Conservation (phyloP, 306 rosid genomes). For the Sindora glabra region DNA sequence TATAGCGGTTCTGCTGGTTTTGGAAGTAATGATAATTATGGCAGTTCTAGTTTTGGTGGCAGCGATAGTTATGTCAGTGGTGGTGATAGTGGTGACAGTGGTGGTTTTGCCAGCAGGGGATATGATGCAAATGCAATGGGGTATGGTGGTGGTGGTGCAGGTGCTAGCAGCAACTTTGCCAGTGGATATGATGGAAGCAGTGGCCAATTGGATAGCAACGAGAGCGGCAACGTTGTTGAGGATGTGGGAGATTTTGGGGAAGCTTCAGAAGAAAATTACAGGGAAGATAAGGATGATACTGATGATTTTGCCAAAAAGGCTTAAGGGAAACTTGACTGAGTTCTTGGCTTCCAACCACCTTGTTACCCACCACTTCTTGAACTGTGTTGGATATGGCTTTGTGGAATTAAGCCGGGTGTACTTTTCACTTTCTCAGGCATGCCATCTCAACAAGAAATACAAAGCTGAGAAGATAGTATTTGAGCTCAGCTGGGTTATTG, state of each 20-base stretch:
- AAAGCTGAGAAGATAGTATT: conserved; percentile 1
- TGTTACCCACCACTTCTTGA: conserved; percentile 1
- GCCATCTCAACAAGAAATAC: conserved; percentile 15
- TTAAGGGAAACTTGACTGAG: conserved; percentile 23
- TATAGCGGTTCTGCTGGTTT: conserved; percentile 14
- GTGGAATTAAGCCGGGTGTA: conserved; percentile 12
- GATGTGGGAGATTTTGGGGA: conserved; percentile 23
- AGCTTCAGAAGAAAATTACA: conserved; percentile 32
- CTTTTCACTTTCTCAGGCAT: conserved; percentile 15
- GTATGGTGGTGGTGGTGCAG: conserved; percentile 10
- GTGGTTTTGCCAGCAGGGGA: conserved; percentile 8
- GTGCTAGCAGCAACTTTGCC: conserved; percentile 1
- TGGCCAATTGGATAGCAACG: conserved; percentile 25
- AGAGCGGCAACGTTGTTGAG: conserved; percentile 3
- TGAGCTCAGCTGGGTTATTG: not conserved
- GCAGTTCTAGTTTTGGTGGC: not conserved
- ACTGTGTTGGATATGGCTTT: conserved; percentile 11
- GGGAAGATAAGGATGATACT: conserved; percentile 37
- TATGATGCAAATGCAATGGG: too few species aligned
- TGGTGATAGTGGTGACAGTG: conserved; percentile 2
- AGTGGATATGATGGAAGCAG: conserved; percentile 19
- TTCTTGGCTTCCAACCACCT: conserved; percentile 4
- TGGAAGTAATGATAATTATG: not conserved
- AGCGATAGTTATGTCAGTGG: not conserved
- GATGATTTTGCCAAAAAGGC: conserved; percentile 61